Percentiles rank a stretch among this genome's conserved stretches.
These are phyloP conservation scores for Rubroshorea leprosula DNA, from an alignment of 345 rosid genomes.

Conservation along the genomic window DNA sequence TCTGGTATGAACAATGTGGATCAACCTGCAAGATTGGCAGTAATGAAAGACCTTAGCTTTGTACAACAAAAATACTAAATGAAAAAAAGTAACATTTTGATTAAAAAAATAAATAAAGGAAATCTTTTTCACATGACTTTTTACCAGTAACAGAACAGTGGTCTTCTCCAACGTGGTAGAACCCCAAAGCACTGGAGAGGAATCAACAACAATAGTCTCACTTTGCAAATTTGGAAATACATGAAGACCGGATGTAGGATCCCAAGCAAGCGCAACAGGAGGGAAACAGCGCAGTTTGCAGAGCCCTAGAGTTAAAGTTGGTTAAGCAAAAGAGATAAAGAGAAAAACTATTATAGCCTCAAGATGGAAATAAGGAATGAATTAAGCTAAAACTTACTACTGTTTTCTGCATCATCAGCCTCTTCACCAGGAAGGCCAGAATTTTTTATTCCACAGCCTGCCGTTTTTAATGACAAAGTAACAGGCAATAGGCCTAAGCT, in stretches of 20 bases:
- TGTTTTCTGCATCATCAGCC: slow-evolving; percentile 59
- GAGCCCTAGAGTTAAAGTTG: slow-evolving; percentile 42
- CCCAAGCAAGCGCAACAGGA: slow-evolving; percentile 98
- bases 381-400: slow-evolving; percentile 35
- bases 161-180: slow-evolving; percentile 65
- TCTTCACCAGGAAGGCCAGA: slow-evolving; percentile 63
- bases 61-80: slow-evolving; percentile 1
- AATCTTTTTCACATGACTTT: slow-evolving; percentile 13
- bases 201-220: slow-evolving; percentile 68
- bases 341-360: background rate
- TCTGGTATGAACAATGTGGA: slow-evolving; percentile 90
- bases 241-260: slow-evolving; percentile 74
- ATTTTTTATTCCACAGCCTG: slow-evolving; percentile 83
- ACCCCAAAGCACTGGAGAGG: slow-evolving; percentile 81
- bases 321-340: background rate
- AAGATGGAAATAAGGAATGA: slow-evolving; percentile 1
- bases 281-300: slow-evolving; percentile 99
- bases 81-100: slow-evolving; percentile 7
- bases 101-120: slow-evolving; percentile 2
- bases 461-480: slow-evolving; percentile 62
- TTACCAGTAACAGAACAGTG: slow-evolving; percentile 70
- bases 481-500: slow-evolving; percentile 90
- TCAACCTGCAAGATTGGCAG: slow-evolving; percentile 62
- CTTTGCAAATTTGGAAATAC: slow-evolving; percentile 63
- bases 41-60: slow-evolving; percentile 9